Evolutionary conservation across 169 alveolate species (phyloP), one percentile per base, ranked within the genome.

Genomic region (Plasmodium ovale): DNA sequence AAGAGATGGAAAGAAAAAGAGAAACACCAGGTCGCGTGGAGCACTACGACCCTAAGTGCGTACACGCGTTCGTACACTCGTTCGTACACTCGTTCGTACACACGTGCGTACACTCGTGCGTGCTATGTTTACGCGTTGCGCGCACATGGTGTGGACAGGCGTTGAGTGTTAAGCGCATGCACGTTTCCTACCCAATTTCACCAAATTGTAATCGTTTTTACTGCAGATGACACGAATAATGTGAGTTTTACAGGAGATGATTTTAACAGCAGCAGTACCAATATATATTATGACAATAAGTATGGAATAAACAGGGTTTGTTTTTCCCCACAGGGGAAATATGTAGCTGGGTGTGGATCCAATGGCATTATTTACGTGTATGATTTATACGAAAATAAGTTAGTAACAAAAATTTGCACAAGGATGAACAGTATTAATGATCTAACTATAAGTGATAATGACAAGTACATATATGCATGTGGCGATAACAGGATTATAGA

Each of bases 301-400:
- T 69, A 85, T 35, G 91, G 91, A 31, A 71, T 85, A 19, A 85
- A 85, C 37, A 56, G 49, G 69, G 91, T 56, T 31, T 69, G 85
- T 49, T 85, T 85, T 60, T 85, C 91, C 27, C 91, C 91, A 10
- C 87, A 85, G 69, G 91, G 91, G 56, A 85, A 85, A 49, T 85
- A 85, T 23, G 62, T 85, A 37, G 91, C 91, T 29, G 91, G 91
- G 14, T 85, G 91, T 85, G 72, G 77, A 42, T 16, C 91, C 16
- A 69, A 85, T 49, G 91, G 91, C 7, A 39, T 31, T 68, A 85
- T 85, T 58, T 85, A 68, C 59, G 19, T 85, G 37, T 85, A 85
- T 39, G 91, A 85, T 47, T 85, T 85, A 72, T 68, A 68, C 56
- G 85, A 68, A 70, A 85, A 85, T 47, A 85, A 85, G 25, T 29